Percentiles rank a stretch among this genome's conserved stretches.
These are phyloP conservation scores for Hyphodiscus sp. DNA, from an alignment of 2,329 filamentous ascomycete genomes.

Conservation along the genomic window DNA sequence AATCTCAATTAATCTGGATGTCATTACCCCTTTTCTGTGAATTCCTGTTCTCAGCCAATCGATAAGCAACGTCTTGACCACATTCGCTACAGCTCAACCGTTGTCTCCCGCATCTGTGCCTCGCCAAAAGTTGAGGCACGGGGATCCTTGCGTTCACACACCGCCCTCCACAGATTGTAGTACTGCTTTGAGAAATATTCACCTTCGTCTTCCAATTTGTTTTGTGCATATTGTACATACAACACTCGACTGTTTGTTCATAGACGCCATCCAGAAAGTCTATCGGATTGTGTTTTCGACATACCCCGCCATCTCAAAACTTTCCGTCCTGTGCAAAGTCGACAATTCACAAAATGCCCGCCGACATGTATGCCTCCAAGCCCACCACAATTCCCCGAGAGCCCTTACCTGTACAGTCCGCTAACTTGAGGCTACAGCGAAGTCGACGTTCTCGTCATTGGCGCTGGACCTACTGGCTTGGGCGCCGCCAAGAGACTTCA, in stretches of 20 bases:
- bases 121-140: no score
- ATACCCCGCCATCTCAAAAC: neutral
- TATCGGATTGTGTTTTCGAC: neutral
- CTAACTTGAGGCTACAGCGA: constrained; percentile 41
- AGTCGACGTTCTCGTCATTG: constrained; percentile 96
- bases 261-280: neutral
- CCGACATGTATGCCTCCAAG: neutral
- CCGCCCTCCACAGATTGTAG: no score
- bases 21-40: neutral
- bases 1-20: neutral
- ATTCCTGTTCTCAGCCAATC: neutral
- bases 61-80: neutral
- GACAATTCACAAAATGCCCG: neutral
- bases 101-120: no score
- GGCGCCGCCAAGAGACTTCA: constrained; percentile 97
- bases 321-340: neutral
- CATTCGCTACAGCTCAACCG: neutral
- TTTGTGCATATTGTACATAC: neutral
- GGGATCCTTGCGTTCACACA: no score
- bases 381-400: neutral
- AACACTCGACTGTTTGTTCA: neutral
- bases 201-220: neutral
- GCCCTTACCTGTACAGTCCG: neutral
- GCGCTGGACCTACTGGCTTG: constrained; percentile 92
- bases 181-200: neutral